These are phyloP conservation scores for Lentinula edodes DNA, from an alignment of 768 basidiomycete species.

Conservation along the genomic window DNA sequence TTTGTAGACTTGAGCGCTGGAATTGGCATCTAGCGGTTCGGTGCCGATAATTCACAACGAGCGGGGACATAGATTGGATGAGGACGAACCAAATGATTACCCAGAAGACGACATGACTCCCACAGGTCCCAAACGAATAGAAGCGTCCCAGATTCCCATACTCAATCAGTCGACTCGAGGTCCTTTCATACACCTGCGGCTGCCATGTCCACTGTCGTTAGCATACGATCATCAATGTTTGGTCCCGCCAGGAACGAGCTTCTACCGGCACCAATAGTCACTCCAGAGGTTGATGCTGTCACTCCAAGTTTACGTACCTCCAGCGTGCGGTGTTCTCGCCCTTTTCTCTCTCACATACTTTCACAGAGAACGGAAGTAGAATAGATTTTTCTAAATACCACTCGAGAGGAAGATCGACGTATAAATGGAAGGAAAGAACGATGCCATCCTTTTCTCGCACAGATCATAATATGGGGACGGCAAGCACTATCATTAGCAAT, in stretches of 20 bases:
- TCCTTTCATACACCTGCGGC: slow-evolving; percentile 19
- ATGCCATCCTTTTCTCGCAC: neutral
- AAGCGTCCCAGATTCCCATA: slow-evolving; percentile 46
- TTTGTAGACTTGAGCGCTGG: neutral
- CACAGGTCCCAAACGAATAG: slow-evolving; percentile 32
- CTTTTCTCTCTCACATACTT: neutral
- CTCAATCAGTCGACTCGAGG: slow-evolving; percentile 44
- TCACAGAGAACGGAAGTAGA: neutral
- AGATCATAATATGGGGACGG: slow-evolving; percentile 19
- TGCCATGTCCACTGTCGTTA: slow-evolving; percentile 15
- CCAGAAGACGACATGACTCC: slow-evolving; percentile 58
- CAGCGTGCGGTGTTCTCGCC: neutral
- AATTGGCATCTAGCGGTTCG: slow-evolving; percentile 49
- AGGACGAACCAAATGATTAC: slow-evolving; percentile 53
- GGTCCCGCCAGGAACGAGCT: slow-evolving; percentile 11
- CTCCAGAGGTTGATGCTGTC: neutral
- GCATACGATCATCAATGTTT: slow-evolving; percentile 19
- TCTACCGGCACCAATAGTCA: neutral
- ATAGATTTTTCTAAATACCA: slow-evolving; percentile 6
- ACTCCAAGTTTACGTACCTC: neutral
- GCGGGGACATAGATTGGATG: slow-evolving; percentile 66
- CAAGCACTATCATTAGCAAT: slow-evolving; percentile 10
- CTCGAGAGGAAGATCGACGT: slow-evolving; percentile 17
- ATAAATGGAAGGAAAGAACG: slow-evolving; percentile 14
- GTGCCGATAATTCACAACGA: slow-evolving; percentile 81